phyloP scores from a whole-genome alignment of 306 rosid genomes.

The Oemleria cerasiformis region DNA sequence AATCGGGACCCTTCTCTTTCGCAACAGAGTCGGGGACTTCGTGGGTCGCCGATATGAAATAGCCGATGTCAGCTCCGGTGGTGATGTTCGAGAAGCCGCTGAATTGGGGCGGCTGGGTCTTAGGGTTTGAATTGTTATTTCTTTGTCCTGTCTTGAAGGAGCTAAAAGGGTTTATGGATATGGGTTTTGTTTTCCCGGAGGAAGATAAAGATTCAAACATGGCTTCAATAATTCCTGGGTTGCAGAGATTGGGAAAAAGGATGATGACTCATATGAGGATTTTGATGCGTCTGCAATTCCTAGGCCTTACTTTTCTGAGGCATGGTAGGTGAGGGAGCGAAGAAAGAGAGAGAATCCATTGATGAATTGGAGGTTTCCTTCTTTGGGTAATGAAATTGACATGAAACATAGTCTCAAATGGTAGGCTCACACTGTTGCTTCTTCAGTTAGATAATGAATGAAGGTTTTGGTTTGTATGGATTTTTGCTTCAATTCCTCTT shows the following conservation, averaged over 20 bases:
- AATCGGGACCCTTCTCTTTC: constrained; percentile 85
- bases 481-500: not conserved
- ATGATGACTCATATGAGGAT: constrained; percentile 20
- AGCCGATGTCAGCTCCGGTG: constrained; percentile 76
- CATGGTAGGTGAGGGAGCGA: constrained; percentile 54
- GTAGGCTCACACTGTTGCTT: constrained; percentile 89
- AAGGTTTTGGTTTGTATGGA: not conserved
- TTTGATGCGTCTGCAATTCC: constrained; percentile 31
- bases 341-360: constrained; percentile 46
- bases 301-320: constrained; percentile 91
- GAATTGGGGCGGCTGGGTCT: no score
- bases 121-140: no score
- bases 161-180: constrained; percentile 82
- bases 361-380: constrained; percentile 65
- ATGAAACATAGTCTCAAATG: constrained; percentile 64
- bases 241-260: constrained; percentile 59
- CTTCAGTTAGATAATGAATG: constrained; percentile 56
- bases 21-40: constrained; percentile 89
- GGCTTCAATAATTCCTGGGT: constrained; percentile 81
- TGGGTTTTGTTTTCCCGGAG: constrained; percentile 82
- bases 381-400: constrained; percentile 47
- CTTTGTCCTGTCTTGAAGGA: no score
- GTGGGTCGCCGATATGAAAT: constrained; percentile 84
- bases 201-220: constrained; percentile 68
- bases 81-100: constrained; percentile 96